Conservation (phyloP, 306 rosid species). For the Canavalia ensiformis region DNA sequence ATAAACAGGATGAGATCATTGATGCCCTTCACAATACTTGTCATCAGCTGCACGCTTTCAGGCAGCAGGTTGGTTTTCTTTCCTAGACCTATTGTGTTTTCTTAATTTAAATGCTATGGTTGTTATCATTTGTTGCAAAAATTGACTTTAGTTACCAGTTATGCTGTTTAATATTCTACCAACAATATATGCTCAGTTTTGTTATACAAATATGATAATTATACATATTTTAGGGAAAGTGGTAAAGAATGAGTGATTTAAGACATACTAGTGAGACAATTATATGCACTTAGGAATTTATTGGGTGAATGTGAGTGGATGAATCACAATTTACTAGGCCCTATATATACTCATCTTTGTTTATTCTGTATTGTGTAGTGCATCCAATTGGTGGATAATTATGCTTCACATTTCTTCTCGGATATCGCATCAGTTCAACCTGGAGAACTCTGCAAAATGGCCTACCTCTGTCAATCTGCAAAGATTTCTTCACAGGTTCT, state of each 20-base stretch:
- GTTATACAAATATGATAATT: slow-evolving; percentile 29
- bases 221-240: slow-evolving; percentile 24
- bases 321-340: slow-evolving; percentile 11
- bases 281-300: slow-evolving; percentile 6
- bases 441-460: slow-evolving; percentile 61
- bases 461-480: slow-evolving; percentile 63
- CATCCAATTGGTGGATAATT: slow-evolving; percentile 68
- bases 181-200: neutral
- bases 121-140: slow-evolving; percentile 16
- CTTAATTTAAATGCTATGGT: neutral
- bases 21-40: slow-evolving; percentile 61
- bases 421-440: slow-evolving; percentile 67
- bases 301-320: slow-evolving; percentile 23
- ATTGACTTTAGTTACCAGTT: neutral
- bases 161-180: slow-evolving; percentile 2
- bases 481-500: slow-evolving; percentile 57
- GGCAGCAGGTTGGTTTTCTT: slow-evolving; percentile 58
- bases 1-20: slow-evolving; percentile 67
- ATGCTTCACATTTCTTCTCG: slow-evolving; percentile 75
- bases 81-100: slow-evolving; percentile 7
- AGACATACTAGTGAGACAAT: slow-evolving; percentile 4
- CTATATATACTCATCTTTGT: slow-evolving; percentile 14
- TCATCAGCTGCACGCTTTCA: slow-evolving; percentile 46
- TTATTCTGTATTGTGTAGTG: slow-evolving; percentile 63
- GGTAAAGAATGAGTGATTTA: neutral